Evolutionary conservation across 108 stramenopile genomes (phyloP).

Genomic region (Cyclotella sp.): DNA sequence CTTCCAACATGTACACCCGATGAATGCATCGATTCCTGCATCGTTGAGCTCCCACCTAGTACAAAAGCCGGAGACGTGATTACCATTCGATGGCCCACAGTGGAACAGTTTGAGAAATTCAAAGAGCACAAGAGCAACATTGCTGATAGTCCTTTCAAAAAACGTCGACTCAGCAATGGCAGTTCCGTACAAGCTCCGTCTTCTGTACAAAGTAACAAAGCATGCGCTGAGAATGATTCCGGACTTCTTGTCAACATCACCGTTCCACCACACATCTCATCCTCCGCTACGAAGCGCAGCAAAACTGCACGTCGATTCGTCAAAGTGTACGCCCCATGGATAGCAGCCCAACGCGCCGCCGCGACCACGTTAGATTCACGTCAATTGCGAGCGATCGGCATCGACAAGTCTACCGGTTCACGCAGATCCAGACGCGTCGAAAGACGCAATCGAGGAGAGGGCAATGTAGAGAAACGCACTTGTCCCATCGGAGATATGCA

Average conservation of each 20-base stretch:
- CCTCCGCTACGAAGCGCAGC: neutral
- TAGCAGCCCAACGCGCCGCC: slow-evolving; percentile 32
- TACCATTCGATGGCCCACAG: slow-evolving; percentile 42
- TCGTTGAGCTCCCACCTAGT: slow-evolving; percentile 32
- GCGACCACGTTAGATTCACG: slow-evolving; percentile 19
- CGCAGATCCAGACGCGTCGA: slow-evolving; percentile 24
- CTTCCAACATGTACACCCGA: neutral
- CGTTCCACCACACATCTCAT: slow-evolving; percentile 10
- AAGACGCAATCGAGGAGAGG: slow-evolving; percentile 40
- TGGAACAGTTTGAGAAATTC: neutral
- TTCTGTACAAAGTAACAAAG: neutral
- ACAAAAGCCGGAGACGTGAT: slow-evolving; percentile 31
- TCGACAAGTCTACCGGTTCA: slow-evolving; percentile 20
- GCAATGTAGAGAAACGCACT: slow-evolving; percentile 21
- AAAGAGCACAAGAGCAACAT: neutral
- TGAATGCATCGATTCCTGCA: slow-evolving; percentile 24
- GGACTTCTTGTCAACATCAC: slow-evolving; percentile 27
- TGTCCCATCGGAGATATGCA: slow-evolving; percentile 41
- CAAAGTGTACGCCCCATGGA: slow-evolving; percentile 46
- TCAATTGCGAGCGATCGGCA: slow-evolving; percentile 41
- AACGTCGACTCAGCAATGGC: neutral
- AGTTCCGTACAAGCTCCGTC: slow-evolving; percentile 8
- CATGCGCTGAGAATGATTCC: neutral
- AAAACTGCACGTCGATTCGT: slow-evolving; percentile 11
- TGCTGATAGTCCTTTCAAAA: slow-evolving; percentile 16